Percentiles rank a stretch among this genome's conserved stretches.
Evolutionary conservation across 768 basidiomycete genomes (phyloP).

Genomic region (Calocera viscosa): DNA sequence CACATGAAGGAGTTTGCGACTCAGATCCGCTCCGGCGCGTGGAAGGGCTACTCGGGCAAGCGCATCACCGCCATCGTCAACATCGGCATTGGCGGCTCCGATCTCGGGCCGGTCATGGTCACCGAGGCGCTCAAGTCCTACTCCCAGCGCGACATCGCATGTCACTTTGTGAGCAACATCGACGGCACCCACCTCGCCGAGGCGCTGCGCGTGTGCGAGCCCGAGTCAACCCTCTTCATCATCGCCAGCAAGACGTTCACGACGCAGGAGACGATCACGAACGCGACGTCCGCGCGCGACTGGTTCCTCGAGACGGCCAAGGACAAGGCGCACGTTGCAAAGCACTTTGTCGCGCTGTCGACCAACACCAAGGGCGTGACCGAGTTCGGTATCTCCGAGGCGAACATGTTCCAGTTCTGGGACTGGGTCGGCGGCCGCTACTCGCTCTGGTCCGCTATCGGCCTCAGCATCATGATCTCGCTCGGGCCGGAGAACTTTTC

Average conservation of each 20-base stretch:
- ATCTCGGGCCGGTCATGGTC: constrained; percentile 97
- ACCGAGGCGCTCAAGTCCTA: constrained; percentile 94
- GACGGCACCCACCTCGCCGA: constrained; percentile 96
- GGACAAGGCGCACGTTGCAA: constrained; percentile 86
- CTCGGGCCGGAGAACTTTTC: constrained; percentile 94
- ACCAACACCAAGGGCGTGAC: constrained; percentile 93
- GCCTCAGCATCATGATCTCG: constrained; percentile 81
- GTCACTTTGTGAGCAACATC: constrained; percentile 92
- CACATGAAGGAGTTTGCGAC: constrained; percentile 90
- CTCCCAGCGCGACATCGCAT: constrained; percentile 73
- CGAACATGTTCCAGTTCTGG: constrained; percentile 99
- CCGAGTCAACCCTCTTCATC: constrained; percentile 92
- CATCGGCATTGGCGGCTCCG: constrained; percentile 97
- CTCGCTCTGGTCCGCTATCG: constrained; percentile 97
- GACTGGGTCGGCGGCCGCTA: constrained; percentile 99
- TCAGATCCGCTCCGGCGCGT: constrained; percentile 66
- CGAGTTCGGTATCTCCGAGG: constrained; percentile 76
- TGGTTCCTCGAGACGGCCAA: constrained; percentile 85
- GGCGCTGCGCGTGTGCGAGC: constrained; percentile 63
- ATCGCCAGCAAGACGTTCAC: constrained; percentile 99
- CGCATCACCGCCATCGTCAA: constrained; percentile 89
- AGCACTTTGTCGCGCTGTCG: constrained; percentile 96
- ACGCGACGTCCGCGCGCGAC: constrained; percentile 81
- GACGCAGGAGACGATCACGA: constrained; percentile 99
- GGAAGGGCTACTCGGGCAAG: constrained; percentile 98